A percentile compares a stretch with the other conserved stretches of the same genome.
phyloP scores from a whole-genome alignment of 495 filamentous ascomycete species.

The Penicillium flavigenum region DNA sequence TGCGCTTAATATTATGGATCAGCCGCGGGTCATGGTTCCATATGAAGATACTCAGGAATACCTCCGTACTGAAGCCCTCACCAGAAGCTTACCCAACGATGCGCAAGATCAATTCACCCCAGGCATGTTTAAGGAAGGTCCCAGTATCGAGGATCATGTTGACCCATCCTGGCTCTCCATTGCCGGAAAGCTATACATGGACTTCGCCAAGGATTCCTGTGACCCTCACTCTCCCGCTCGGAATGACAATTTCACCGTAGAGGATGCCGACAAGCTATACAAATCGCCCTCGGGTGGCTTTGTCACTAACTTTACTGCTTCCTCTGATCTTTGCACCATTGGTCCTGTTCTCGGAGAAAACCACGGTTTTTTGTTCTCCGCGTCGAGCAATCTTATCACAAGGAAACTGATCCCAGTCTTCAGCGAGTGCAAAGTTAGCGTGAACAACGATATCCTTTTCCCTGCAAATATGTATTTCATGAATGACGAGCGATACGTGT shows the following conservation, averaged over 20 bases:
- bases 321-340: slow-evolving; percentile 61
- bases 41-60: slow-evolving; percentile 63
- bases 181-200: slow-evolving; percentile 56
- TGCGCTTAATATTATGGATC: slow-evolving; percentile 67
- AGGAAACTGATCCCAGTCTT: slow-evolving; percentile 67
- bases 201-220: slow-evolving; percentile 59
- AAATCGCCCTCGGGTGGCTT: slow-evolving; percentile 50
- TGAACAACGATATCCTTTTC: slow-evolving; percentile 79
- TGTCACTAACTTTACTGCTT: slow-evolving; percentile 64
- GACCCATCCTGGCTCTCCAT: slow-evolving; percentile 27
- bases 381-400: slow-evolving; percentile 47
- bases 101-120: slow-evolving; percentile 39
- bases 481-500: slow-evolving; percentile 66
- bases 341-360: slow-evolving; percentile 54
- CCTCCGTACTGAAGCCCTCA: slow-evolving; percentile 53
- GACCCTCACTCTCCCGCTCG: slow-evolving; percentile 59
- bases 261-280: slow-evolving; percentile 34
- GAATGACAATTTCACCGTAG: slow-evolving; percentile 37
- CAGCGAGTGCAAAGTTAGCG: slow-evolving; percentile 70
- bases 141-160: slow-evolving; percentile 17
- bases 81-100: slow-evolving; percentile 39
- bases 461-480: slow-evolving; percentile 76
- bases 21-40: slow-evolving; percentile 63
- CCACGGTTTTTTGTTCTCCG: slow-evolving; percentile 71
- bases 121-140: slow-evolving; percentile 26